Base-by-base conservation (phyloP, 73 alveolate genomes). In the Tetrahymena elliotti region DNA sequence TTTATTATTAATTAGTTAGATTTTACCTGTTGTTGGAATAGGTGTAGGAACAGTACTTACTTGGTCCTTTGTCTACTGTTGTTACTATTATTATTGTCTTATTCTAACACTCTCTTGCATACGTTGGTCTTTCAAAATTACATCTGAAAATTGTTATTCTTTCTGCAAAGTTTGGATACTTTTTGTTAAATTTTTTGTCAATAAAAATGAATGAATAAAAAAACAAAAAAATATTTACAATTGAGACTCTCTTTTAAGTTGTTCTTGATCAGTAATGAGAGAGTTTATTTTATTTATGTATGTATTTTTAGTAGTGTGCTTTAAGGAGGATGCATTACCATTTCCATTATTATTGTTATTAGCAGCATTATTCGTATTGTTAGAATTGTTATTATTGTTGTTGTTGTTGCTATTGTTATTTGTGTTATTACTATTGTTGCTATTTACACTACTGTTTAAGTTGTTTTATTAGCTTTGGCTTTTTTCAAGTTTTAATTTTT, bases 231-330 rank as follows among this genome's bases (percentile, higher is more conserved):
- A 27, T 68, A 22, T 68, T 68, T 68, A 68, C 88, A 68, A 68
- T 24, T 68, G 47, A 20, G 84, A 47, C 36, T 94, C 93, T 36
- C 68, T 84, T 36, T 68, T 94, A 12, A 84, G 39, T 83, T 94
- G 35, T 22, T 94, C 96, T 52, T 84, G 68, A 68, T 68, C 88
- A 10, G 94, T 52, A n/a, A 94, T 53, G 33, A 94, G 52, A 38
- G 93, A 84, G 6, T 94, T 94, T 7, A 94, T 94, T 92, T 94
- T 94, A 52, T 94, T 94, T 0, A 94, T 94, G n/a, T 94, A 94
- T 22, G 96, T 94, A 33, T 94, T 94, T 35, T 94, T 94, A 15
- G 93, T 41, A 47, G 93, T 94, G 40, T 94, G 93, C 47, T 94
- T 94, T 24, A 84, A 94, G 34, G 93, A 68, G 11, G 88, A 68